Percentiles rank a stretch among this genome's conserved stretches.
phyloP scores from a whole-genome alignment of 2,329 filamentous ascomycete genomes.

The Fusarium brevicatenulatum region DNA sequence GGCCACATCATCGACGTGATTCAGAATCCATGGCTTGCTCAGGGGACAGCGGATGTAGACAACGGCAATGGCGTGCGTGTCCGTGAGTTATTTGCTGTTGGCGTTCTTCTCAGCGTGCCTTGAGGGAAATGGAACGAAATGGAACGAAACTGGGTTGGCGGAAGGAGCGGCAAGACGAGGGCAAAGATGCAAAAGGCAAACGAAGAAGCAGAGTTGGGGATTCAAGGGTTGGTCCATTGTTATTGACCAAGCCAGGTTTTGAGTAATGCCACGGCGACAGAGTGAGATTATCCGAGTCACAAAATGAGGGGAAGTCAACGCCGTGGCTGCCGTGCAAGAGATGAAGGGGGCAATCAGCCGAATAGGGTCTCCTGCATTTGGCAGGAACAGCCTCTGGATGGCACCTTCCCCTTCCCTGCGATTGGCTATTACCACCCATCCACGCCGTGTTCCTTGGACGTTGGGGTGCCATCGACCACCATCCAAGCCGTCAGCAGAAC shows the following conservation, averaged over 20 bases:
- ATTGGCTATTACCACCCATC: conserved; percentile 32
- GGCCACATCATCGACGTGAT: conserved; percentile 43
- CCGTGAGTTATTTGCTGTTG: conserved; percentile 8
- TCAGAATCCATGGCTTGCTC: conserved; percentile 29
- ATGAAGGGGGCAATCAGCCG: conserved; percentile 38
- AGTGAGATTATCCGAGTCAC: conserved; percentile 36
- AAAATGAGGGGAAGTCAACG: conserved; percentile 37
- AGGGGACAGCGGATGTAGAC: conserved; percentile 13
- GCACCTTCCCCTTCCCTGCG: conserved; percentile 30
- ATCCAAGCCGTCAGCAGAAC: conserved; percentile 32
- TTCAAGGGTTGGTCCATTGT: background rate
- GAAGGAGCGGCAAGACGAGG: background rate
- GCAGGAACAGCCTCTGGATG: conserved; percentile 35
- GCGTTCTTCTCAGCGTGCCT: conserved; percentile 7
- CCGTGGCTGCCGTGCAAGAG: conserved; percentile 31
- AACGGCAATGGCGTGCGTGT: conserved; percentile 6
- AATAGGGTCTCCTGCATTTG: conserved; percentile 36
- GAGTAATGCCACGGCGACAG: conserved; percentile 29
- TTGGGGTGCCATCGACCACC: conserved; percentile 14
- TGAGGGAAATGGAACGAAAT: background rate
- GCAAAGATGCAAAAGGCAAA: background rate
- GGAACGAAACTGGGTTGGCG: conserved; percentile 17
- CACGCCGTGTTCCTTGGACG: conserved; percentile 20
- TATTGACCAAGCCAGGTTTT: conserved; percentile 26
- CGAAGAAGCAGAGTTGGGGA: background rate